Conservation (phyloP, 73 alveolate species). For the Paramecium tetraurelia region DNA sequence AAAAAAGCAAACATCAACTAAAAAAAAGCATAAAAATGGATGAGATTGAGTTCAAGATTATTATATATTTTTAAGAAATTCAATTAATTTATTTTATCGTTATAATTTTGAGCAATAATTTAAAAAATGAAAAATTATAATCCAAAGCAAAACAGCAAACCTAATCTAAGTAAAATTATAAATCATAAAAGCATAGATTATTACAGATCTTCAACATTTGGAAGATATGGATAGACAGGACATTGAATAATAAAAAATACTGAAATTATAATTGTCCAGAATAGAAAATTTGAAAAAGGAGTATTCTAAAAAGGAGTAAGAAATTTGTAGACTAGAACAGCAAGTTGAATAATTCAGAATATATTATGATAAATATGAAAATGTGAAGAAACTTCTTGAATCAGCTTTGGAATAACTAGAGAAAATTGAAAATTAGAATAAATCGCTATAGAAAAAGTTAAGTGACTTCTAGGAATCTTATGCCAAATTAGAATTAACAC, state of each 20-base stretch:
- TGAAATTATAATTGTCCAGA: neutral
- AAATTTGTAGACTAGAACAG: neutral
- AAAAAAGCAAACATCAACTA: neutral
- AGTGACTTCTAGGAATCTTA: neutral
- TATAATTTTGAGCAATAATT: neutral
- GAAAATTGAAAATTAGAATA: neutral
- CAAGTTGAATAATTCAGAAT: neutral
- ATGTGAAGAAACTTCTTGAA: neutral
- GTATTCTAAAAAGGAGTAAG: neutral
- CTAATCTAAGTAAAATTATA: neutral
- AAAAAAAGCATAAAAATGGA: neutral
- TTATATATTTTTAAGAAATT: neutral
- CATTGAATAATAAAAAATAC: neutral
- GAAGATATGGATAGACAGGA: conserved; percentile 19
- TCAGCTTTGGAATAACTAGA: neutral
- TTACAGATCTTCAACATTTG: conserved; percentile 1
- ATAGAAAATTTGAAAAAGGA: neutral
- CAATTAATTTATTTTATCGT: neutral
- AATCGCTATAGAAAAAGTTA: neutral
- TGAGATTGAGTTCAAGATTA: neutral
- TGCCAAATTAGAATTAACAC: neutral
- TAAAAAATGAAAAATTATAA: neutral
- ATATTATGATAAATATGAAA: conserved; percentile 31
- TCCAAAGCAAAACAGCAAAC: neutral
- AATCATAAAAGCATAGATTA: neutral